Evolutionary conservation across 164 flowering plant genomes (phyloP), one percentile per base, ranked within the genome.

Genomic region (Chimonanthus praecox): DNA sequence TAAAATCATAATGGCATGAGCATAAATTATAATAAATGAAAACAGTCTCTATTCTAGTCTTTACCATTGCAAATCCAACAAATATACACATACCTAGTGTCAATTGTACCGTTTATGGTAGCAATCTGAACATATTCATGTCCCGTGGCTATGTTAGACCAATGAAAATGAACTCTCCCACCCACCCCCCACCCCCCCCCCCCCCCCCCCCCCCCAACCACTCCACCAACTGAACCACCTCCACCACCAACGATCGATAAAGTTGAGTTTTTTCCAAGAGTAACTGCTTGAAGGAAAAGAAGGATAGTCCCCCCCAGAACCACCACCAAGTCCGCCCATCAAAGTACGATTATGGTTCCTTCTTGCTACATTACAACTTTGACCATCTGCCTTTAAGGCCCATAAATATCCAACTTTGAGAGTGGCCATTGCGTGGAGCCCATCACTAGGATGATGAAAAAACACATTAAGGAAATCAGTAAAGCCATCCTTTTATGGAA

Each of bases 111-210:
- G 80, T 79, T 83, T 70, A 93, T 72, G 60, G 79, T 83, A 64
- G 97, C 97, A 83, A 91, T 77, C n/a, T 93, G 88, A 69, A 86
- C 80, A 84, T 94, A 94, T 75, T 90, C 94, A 73, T 87, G 83
- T 4, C 92, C 94, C 33, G 78, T 75, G 54, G 88, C 82, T 72
- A 95, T 88, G 58, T 84, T 85, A 64, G 94, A 87, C 99, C 99
- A 95, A 79, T 93, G 90, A 76, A 95, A 92, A 81, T 95, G 99
- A 77, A 92, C 82, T 81, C 99, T 84, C 16, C 99, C 99, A 72
- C 99, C 99, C 48, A 97, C 99, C 8, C 98, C 99, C 7, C 99
- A 98, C 5, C 99, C 99, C 7, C 98, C 95, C 8, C 98, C 99
- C 7, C 99, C 99, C 5, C 99, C 99, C 99, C 7, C 98, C 95